Base-by-base conservation (phyloP, 1,284 basidiomycete genomes). In the Xerocomus nothofagi region DNA sequence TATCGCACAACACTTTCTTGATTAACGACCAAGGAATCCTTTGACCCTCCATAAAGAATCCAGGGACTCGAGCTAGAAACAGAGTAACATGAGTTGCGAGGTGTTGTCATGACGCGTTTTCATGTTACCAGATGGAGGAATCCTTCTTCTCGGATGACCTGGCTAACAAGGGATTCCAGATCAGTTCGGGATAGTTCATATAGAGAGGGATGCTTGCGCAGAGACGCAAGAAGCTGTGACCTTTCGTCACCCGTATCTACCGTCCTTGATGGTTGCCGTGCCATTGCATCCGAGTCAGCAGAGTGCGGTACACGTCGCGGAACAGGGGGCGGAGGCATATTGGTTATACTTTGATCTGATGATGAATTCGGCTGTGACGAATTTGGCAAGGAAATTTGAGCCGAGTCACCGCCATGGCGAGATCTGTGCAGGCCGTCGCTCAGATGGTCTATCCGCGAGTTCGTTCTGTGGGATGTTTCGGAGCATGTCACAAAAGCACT, bases 131-230 rank as follows among this genome's bases (percentile, higher is more conserved):
- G 57, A 49, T 65, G 61, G 27, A 68, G 54, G 56, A 84, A 84
- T n/a, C 79, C 76, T 33, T 81, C 79, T 61, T 84, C 81, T 50
- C 76, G 73, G 20, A 84, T 71, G 23, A 84, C 71, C 33, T 78
- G 73, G 14, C 71, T 68, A 12, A 84, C 71, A 3, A 80, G 59
- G 44, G 66, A 65, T 57, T 81, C 81, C 10, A 84, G 71, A 18
- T 71, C 67, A 24, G 60, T 42, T 37, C 63, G 68, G n/a, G 80
- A 62, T 24, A 83, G 59, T 46, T 74, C 62, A 51, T 82, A 80
- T 15, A 83, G 55, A 3, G 66, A 63, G 3, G 76, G 70, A 26
- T 66, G 57, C 29, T 77, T 70, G 37, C 65, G 65, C 15, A 83
- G 57, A 8, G 71, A 70, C 12, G 65, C 57, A 15, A 74, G 54